Conservation (phyloP, 768 basidiomycete genomes). For the Inosperma sp. region DNA sequence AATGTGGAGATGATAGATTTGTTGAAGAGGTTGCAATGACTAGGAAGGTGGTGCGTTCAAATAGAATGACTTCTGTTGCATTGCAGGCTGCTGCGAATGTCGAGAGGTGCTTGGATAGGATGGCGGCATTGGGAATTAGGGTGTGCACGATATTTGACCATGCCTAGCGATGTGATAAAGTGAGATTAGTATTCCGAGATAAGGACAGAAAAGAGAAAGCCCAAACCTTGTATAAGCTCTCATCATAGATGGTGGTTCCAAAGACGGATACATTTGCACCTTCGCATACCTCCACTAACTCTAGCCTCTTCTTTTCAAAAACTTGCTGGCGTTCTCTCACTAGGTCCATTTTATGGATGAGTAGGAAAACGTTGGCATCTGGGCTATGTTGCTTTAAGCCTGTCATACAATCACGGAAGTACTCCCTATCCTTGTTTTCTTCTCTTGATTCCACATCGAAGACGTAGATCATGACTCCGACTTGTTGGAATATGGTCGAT, state of each 20-base stretch:
- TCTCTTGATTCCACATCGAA: constrained; percentile 92
- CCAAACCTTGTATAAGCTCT: constrained; percentile 87
- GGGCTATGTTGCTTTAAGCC: constrained; percentile 75
- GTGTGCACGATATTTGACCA: constrained; percentile 98
- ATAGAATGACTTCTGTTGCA: constrained; percentile 91
- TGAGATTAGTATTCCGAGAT: constrained; percentile 7
- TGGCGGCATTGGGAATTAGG: constrained; percentile 90
- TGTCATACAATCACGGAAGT: constrained; percentile 87
- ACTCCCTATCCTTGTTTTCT: constrained; percentile 80
- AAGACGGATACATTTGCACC: constrained; percentile 66
- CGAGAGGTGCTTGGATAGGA: constrained; percentile 81
- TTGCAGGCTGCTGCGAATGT: constrained; percentile 83
- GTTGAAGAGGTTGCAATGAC: constrained; percentile 84
- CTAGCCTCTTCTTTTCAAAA: constrained; percentile 69
- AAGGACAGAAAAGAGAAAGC: constrained; percentile 6
- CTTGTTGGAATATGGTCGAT: constrained; percentile 93
- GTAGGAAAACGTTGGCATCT: constrained; percentile 80
- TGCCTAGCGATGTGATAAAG: constrained; percentile 50
- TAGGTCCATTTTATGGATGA: constrained; percentile 98
- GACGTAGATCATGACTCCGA: constrained; percentile 97
- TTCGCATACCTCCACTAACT: constrained; percentile 65
- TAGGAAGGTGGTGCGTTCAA: constrained; percentile 96
- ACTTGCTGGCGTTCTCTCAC: constrained; percentile 55
- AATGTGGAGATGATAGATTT: constrained; percentile 26
- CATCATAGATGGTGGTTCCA: constrained; percentile 95